A percentile compares a stretch with the other conserved stretches of the same genome.
Conservation (phyloP, 1,284 basidiomycete genomes). For the Ustilago trichophora region DNA sequence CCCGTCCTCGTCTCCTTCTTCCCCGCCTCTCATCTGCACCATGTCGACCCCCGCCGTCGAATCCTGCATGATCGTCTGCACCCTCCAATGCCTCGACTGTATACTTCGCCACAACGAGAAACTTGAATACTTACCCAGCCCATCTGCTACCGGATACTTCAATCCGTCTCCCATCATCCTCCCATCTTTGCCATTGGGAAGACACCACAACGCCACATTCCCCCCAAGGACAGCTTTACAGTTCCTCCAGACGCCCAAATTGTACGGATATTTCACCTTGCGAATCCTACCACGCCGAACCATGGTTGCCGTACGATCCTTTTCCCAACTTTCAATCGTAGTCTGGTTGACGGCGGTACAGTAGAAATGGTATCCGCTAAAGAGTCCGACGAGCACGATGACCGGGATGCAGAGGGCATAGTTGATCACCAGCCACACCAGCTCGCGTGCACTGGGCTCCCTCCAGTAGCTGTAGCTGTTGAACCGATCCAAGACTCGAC, state of each 20-base stretch:
- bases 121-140: conserved; percentile 21
- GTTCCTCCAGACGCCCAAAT: conserved; percentile 79
- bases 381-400: conserved; percentile 78
- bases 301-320: conserved; percentile 88
- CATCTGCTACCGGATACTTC: conserved; percentile 69
- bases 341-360: conserved; percentile 84
- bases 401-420: conserved; percentile 86
- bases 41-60: not conserved
- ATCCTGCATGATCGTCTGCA: conserved; percentile 15
- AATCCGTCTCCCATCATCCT: conserved; percentile 76
- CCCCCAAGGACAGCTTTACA: conserved; percentile 79
- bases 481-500: conserved; percentile 55
- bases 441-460: conserved; percentile 75
- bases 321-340: conserved; percentile 97
- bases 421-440: conserved; percentile 87
- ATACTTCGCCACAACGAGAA: not conserved
- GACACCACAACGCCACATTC: conserved; percentile 82
- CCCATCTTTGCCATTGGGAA: conserved; percentile 71
- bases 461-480: conserved; percentile 70
- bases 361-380: conserved; percentile 86
- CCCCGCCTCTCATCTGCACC: not conserved
- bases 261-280: conserved; percentile 88
- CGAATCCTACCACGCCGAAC: conserved; percentile 82
- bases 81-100: conserved; percentile 5
- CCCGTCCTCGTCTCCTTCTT: conserved; percentile 65